Conservation (phyloP, 176 grass and related monocot genomes). For the Carex kokanica region DNA sequence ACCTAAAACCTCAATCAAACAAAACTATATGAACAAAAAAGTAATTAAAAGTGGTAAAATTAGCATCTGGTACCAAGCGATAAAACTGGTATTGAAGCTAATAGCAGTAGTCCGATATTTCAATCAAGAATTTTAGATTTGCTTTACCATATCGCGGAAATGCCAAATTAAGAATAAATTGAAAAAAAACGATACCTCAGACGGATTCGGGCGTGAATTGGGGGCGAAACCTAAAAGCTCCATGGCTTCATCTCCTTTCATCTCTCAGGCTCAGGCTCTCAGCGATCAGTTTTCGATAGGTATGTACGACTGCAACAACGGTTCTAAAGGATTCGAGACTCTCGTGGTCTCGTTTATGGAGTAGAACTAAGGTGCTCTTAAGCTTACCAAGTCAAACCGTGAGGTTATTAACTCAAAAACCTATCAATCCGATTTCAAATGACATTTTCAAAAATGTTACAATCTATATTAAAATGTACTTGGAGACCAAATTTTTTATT, state of each 20-base stretch:
- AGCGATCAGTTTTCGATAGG: neutral
- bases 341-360: too few relatives aligned
- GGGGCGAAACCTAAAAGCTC: conserved; percentile 63
- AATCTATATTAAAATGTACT: too few relatives aligned
- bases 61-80: neutral
- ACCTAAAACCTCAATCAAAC: neutral
- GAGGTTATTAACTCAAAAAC: too few relatives aligned
- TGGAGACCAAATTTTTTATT: too few relatives aligned
- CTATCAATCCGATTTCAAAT: too few relatives aligned
- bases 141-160: too few relatives aligned
- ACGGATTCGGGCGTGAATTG: conserved; percentile 42
- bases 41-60: neutral
- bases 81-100: neutral
- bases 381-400: too few relatives aligned
- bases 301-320: too few relatives aligned
- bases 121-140: neutral
- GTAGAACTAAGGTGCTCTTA: too few relatives aligned
- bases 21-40: neutral
- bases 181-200: conserved; percentile 36
- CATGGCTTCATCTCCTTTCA: conserved; percentile 61
- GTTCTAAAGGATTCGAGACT: too few relatives aligned
- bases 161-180: neutral
- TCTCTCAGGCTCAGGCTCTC: conserved; percentile 1
- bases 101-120: neutral
- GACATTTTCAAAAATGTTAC: too few relatives aligned